Base-by-base conservation (phyloP, 352 stramenopile species). In the Globisporangium lucens region DNA sequence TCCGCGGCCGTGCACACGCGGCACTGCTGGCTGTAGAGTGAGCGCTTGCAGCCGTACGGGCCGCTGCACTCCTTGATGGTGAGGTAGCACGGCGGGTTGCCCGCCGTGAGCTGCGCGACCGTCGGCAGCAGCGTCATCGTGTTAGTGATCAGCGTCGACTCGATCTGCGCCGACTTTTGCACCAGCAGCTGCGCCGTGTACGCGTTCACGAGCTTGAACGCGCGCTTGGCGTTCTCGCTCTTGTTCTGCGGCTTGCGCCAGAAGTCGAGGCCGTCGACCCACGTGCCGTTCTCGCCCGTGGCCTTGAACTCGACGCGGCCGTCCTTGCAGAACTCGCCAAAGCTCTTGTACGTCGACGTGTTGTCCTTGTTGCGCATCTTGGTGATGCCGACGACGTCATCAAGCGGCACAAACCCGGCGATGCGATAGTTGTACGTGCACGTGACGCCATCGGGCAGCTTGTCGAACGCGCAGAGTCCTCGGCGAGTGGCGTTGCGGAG, bases 361-460 rank as follows among this genome's bases (percentile, higher is more conserved):
- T 72, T 79, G 9, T 29, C 24, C 51, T 36, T 57, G 65, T 85
- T 77, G 3, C 57, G 65, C 63, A 91, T 81, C 41, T 65, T 64
- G 0, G 85, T 90, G 74, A 94, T 94, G 56, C 83, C 83, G 1
- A 94, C 85, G 30, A 92, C 63, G 66, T 94, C 85, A 51, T 94
- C 85, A 43, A 94, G 78, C 12, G 77, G 69, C 5, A 94, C 75
- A 65, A 79, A 92, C 22, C 85, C 83, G 38, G 89, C 68, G 52
- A 92, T 84, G 7, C 74, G 74, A 73, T 91, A 94, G 63, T 83
- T 82, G 78, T 76, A 94, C n/a, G 85, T 91, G 73, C 83, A 94
- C 24, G 38, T 69, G 43, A 87, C 43, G 33, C 85, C 83, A 58
- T 92, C 83, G 0, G 85, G 83, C 2, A 38, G 12, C 56, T 62